Percentiles rank a stretch among this genome's conserved stretches.
Conservation (phyloP, 148 eudicot genomes). For the Dianthus caryophyllus region DNA sequence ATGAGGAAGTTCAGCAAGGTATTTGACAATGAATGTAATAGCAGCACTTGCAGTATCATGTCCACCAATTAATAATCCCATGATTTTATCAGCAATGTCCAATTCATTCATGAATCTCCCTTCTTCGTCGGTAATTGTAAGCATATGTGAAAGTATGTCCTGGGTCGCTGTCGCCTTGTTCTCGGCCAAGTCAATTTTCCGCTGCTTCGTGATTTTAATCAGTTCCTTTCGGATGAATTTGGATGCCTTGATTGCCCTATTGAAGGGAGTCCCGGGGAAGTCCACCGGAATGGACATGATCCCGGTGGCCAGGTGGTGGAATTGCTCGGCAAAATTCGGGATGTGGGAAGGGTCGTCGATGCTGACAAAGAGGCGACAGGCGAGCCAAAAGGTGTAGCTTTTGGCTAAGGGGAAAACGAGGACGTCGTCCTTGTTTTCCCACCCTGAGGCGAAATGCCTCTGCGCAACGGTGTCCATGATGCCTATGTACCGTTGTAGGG, state of each 20-base stretch:
- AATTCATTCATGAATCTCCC: slow-evolving; percentile 28
- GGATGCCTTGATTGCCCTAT: slow-evolving; percentile 36
- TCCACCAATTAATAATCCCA: slow-evolving; percentile 36
- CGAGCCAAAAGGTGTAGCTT: slow-evolving; percentile 27
- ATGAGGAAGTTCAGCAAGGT: slow-evolving; percentile 35
- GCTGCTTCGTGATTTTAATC: slow-evolving; percentile 24
- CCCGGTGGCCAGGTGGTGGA: slow-evolving; percentile 29
- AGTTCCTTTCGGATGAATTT: slow-evolving; percentile 27
- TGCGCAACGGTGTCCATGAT: slow-evolving; percentile 56
- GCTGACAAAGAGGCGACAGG: slow-evolving; percentile 25
- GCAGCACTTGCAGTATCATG: slow-evolving; percentile 42
- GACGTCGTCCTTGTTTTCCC: slow-evolving; percentile 42
- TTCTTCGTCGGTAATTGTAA: slow-evolving; percentile 22
- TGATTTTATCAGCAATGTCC: slow-evolving; percentile 34
- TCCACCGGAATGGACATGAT: slow-evolving; percentile 31
- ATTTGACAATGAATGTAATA: slow-evolving; percentile 33
- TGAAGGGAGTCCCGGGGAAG: slow-evolving; percentile 41
- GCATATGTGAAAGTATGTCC: slow-evolving; percentile 31
- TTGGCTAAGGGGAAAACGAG: slow-evolving; percentile 33
- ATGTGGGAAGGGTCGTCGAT: slow-evolving; percentile 30
- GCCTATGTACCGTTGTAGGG: slow-evolving; percentile 47
- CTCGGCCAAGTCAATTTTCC: slow-evolving; percentile 27
- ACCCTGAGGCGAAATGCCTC: slow-evolving; percentile 38
- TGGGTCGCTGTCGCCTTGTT: slow-evolving; percentile 18
- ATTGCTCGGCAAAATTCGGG: slow-evolving; percentile 21